Evolutionary conservation across 805 yeast genomes (phyloP), one percentile per base, ranked within the genome.

Genomic region (Candida orba): DNA sequence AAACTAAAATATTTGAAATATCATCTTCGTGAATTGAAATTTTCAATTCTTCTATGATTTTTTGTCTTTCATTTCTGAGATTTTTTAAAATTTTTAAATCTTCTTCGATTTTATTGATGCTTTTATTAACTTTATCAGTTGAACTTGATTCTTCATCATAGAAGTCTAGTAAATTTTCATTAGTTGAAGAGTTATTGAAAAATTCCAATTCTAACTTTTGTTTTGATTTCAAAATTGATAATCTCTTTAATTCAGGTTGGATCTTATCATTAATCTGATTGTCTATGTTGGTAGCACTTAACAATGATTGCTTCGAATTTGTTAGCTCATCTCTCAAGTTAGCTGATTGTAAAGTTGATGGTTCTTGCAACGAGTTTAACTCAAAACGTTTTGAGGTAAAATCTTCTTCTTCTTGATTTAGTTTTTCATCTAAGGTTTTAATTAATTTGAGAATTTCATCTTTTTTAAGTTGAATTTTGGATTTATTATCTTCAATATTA

Each of bases 21-120:
- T 91, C 97, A 63, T 91, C 98, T 13, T 73, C 70, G 54, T 81
- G 93, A 30, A 85, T 79, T 39, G 75, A 75, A 7, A 68, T 72
- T 56, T 88, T 88, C 54, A 91, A 69, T 40, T 80, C 86, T 2
- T 71, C 71, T 31, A 85, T 67, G 2, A 82, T 71, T 33, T 77
- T 69, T 6, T 67, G 60, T 37, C 95, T 77, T 58, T 85, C 93
- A 29, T 73, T 67, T 52, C 79, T 79, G 45, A 88, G 58, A 36
- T 75, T 69, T 45, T 76, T 76, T 54, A 91, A 69, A 44, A 80
- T 81, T 39, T 75, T 76, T 37, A 83, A 65, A 15, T 72, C 60
- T n/a, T 73, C 69, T 44, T 81, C 85, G 4, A 87, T 67, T 20
- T 62, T 59, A 10, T 67, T 66, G 15, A 87, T 67, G 24, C 69